phyloP scores from a whole-genome alignment of 176 grass and related monocot species.

The Stipa capillata region DNA sequence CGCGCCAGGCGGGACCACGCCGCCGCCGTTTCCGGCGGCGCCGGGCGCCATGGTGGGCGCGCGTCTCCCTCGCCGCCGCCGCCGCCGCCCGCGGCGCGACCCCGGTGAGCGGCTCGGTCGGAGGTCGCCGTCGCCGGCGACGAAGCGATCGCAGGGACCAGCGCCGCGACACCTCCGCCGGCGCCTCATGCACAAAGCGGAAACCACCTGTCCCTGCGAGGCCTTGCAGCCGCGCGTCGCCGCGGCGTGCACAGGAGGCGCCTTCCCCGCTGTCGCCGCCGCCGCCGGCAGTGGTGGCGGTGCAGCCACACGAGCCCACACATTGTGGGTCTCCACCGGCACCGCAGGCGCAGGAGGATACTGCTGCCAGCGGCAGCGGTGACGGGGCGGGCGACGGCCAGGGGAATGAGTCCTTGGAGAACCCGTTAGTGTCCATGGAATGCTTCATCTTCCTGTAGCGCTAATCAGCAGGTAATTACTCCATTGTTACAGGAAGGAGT shows the following conservation, averaged over 20 bases:
- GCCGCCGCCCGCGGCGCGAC: conserved; percentile 33
- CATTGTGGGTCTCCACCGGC: background rate
- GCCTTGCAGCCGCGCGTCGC: conserved; percentile 21
- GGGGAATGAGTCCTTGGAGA: conserved; percentile 69
- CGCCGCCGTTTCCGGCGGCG: background rate
- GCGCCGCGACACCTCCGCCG: background rate
- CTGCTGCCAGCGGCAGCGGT: background rate
- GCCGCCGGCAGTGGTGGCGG: background rate
- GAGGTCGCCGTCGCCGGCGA: conserved; percentile 57
- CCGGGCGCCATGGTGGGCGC: conserved; percentile 28
- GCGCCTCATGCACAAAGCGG: background rate
- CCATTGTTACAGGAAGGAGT: background rate
- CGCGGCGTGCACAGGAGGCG: conserved; percentile 16
- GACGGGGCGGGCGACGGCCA: background rate
- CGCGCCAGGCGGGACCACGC: conserved; percentile 22
- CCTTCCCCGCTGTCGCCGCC: background rate
- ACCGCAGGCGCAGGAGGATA: background rate
- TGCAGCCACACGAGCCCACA: background rate
- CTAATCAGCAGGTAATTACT: background rate
- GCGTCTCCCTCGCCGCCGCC: conserved; percentile 34
- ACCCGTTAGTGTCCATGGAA: conserved; percentile 81
- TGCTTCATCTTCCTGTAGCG: conserved; percentile 91
- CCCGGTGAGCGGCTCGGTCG: conserved; percentile 32
- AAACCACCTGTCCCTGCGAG: conserved; percentile 13
- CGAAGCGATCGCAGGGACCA: conserved; percentile 46